phyloP scores from a whole-genome alignment of 2,329 filamentous ascomycete genomes.

The Hymenoscyphus scutula region DNA sequence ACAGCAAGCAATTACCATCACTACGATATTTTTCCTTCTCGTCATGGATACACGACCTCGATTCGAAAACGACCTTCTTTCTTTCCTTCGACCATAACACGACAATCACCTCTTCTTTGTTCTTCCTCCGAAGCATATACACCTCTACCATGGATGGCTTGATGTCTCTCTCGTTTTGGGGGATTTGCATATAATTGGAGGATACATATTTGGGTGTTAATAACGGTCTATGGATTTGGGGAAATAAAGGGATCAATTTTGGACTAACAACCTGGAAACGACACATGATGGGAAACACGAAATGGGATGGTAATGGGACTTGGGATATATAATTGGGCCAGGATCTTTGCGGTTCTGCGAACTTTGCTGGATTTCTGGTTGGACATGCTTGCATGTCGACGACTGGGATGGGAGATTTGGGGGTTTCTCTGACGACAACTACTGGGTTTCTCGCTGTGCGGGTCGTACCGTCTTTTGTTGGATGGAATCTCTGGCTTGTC shows the following conservation, averaged over 20 bases:
- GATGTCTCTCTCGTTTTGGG: slow-evolving; percentile 32
- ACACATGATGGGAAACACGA: slow-evolving; percentile 11
- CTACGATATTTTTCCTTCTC: slow-evolving; percentile 15
- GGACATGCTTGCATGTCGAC: slow-evolving; percentile 33
- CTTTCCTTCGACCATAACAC: background rate
- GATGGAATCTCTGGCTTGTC: background rate
- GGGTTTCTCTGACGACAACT: background rate
- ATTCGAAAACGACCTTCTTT: background rate
- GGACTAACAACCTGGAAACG: no score
- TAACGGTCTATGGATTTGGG: slow-evolving; percentile 9
- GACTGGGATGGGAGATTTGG: slow-evolving; percentile 11
- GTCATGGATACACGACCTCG: slow-evolving; percentile 22
- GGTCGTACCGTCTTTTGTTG: background rate
- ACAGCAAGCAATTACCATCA: background rate
- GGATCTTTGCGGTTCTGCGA: slow-evolving; percentile 18
- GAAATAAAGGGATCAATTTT: slow-evolving; percentile 4
- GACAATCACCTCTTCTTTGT: slow-evolving; percentile 14
- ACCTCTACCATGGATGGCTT: slow-evolving; percentile 27
- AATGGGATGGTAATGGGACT: slow-evolving; percentile 12
- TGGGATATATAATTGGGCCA: slow-evolving; percentile 23
- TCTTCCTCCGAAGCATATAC: slow-evolving; percentile 17
- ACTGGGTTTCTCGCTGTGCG: slow-evolving; percentile 4
- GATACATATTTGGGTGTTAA: slow-evolving; percentile 5
- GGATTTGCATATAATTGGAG: slow-evolving; percentile 16
- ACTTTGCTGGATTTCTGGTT: slow-evolving; percentile 21